Base-by-base conservation (phyloP, 495 filamentous ascomycete genomes). In the Thermothielavioides terrestris region DNA sequence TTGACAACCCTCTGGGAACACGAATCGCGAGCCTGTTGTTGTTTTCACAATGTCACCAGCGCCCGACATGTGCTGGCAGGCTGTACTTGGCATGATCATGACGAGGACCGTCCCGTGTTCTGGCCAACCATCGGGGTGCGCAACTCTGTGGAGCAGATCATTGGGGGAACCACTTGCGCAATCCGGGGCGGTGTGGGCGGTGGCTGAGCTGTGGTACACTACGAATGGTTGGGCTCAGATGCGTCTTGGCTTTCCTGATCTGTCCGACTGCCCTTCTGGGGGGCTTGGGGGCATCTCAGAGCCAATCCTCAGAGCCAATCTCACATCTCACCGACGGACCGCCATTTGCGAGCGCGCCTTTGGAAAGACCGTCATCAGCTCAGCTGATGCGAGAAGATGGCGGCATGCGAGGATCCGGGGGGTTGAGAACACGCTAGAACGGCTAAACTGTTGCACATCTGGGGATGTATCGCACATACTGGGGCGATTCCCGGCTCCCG, bases 171-270 rank as follows among this genome's bases (percentile, higher is more conserved):
- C 9, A n/a, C 25, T 31, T 31, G 41, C 38, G 38, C 38, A 43
- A 45, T 47, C 48, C 45, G 62, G 60, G 57, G 62, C 60, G 57
- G 62, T 65, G 62, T 61, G 53, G 53, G 48, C 37, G 51, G 60
- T 61, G 62, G 62, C 62, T 65, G 55, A 63, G 60, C 42, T 30
- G 42, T 37, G 44, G 26, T 37, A 35, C 41, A 27, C n/a, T n/a
- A n/a, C n/a, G n/a, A 28, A 52, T 55, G 53, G 56, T 59, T 59
- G 61, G 56, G 42, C 50, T 31, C 42, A 36, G 49, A 46, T 38
- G 30, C 39, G 27, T 46, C 50, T 47, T 46, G 43, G 42, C 42
- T 54, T 34, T 48, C 18, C 45, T 50, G 22, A 36, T 38, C 32
- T 39, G 28, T 46, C 35, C n/a, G 39, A 28, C 41, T 34, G 40